Conservation (phyloP, 2,329 filamentous ascomycete genomes). For the Alternaria brassicicola region DNA sequence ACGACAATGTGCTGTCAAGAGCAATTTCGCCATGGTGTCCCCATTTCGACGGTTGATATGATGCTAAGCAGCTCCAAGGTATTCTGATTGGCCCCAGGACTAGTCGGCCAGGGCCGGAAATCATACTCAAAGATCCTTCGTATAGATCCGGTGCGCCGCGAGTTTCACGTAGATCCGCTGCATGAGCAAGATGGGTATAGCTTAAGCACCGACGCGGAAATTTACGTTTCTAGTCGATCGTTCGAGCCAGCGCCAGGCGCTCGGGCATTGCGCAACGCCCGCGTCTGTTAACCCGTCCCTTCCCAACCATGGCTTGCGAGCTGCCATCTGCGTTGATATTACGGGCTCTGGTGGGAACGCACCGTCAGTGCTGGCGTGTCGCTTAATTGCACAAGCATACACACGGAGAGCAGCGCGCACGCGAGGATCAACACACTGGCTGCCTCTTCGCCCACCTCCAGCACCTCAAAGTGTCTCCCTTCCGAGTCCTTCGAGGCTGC, state of each 20-base stretch:
- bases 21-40: slow-evolving; percentile 16
- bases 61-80: slow-evolving; percentile 6
- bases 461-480: slow-evolving; percentile 30
- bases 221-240: slow-evolving; percentile 43
- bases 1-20: slow-evolving; percentile 7
- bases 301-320: slow-evolving; percentile 20
- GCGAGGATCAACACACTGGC: slow-evolving; percentile 23
- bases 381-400: slow-evolving; percentile 19
- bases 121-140: slow-evolving; percentile 40
- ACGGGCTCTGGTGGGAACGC: slow-evolving; percentile 23
- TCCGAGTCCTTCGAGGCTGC: slow-evolving; percentile 18
- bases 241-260: slow-evolving; percentile 44
- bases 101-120: slow-evolving; percentile 31
- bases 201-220: slow-evolving; percentile 40
- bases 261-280: slow-evolving; percentile 50
- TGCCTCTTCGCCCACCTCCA: slow-evolving; percentile 22
- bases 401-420: slow-evolving; percentile 26
- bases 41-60: slow-evolving; percentile 14
- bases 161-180: slow-evolving; percentile 44
- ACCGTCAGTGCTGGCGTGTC: slow-evolving; percentile 24
- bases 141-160: slow-evolving; percentile 41
- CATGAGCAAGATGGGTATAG: slow-evolving; percentile 38
- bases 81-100: slow-evolving; percentile 28
- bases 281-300: slow-evolving; percentile 34
- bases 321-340: slow-evolving; percentile 22